phyloP scores from a whole-genome alignment of 768 basidiomycete species.

The Tremella fuciformis region DNA sequence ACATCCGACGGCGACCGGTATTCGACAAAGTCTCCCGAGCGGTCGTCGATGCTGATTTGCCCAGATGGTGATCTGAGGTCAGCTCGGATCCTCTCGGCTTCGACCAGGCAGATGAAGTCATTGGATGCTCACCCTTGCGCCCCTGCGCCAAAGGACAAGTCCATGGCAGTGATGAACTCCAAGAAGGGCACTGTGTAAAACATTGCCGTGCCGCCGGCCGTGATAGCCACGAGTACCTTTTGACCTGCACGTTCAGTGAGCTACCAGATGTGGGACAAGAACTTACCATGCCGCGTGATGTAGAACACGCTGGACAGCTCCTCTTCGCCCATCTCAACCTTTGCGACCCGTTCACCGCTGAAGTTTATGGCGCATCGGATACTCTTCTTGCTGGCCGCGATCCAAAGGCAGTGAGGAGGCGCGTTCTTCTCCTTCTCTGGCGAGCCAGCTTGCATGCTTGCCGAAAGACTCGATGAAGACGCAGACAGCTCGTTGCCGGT shows the following conservation, averaged over 20 bases:
- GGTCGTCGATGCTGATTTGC: slow-evolving; percentile 47
- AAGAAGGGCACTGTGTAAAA: slow-evolving; percentile 48
- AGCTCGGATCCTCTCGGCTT: background rate
- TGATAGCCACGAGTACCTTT: slow-evolving; percentile 46
- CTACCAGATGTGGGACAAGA: background rate
- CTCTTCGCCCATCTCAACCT: slow-evolving; percentile 66
- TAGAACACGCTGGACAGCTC: slow-evolving; percentile 57
- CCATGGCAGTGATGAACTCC: slow-evolving; percentile 40
- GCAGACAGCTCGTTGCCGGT: slow-evolving; percentile 54
- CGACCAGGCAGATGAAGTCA: background rate
- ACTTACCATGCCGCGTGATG: slow-evolving; percentile 64
- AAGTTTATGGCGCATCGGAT: slow-evolving; percentile 62
- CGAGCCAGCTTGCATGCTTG: slow-evolving; percentile 55
- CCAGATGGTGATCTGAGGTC: slow-evolving; percentile 25
- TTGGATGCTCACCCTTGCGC: slow-evolving; percentile 19
- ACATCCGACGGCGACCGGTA: slow-evolving; percentile 46
- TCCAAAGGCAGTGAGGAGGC: slow-evolving; percentile 54
- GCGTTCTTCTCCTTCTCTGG: slow-evolving; percentile 47
- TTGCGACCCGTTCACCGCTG: slow-evolving; percentile 65
- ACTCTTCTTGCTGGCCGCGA: slow-evolving; percentile 62
- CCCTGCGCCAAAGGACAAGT: slow-evolving; percentile 35
- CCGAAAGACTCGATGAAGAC: slow-evolving; percentile 48
- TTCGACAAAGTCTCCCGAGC: slow-evolving; percentile 52
- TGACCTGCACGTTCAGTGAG: slow-evolving; percentile 29
- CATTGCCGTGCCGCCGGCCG: slow-evolving; percentile 38